A percentile compares a stretch with the other conserved stretches of the same genome.
Conservation (phyloP, 2,329 filamentous ascomycete genomes). For the Hypoxylon sp. region DNA sequence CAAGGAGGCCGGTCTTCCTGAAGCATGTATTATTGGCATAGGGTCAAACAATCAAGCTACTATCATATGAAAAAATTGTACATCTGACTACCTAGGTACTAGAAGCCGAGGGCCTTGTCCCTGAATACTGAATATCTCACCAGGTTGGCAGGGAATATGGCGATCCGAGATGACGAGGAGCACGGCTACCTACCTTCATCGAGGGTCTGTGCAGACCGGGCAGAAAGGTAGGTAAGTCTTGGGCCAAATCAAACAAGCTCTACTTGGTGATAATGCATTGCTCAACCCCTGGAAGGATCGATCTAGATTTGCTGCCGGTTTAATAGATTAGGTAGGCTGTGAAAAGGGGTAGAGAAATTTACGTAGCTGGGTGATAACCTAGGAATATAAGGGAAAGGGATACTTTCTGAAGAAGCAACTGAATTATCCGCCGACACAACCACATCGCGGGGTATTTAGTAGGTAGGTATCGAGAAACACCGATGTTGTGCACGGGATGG, state of each 20-base stretch:
- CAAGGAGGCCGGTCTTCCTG: no score
- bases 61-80: no score
- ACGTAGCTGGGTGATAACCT: neutral
- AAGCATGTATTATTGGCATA: no score
- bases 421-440: no score
- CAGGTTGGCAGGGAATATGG: conserved; percentile 44
- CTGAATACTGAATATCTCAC: conserved; percentile 23
- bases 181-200: conserved; percentile 10
- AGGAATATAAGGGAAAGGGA: neutral
- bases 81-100: neutral
- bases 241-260: neutral
- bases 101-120: conserved; percentile 5
- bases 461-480: no score
- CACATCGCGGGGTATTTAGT: neutral
- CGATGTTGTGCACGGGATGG: no score
- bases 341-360: neutral
- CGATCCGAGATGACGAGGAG: conserved; percentile 50
- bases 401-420: no score
- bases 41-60: no score
- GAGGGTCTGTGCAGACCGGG: conserved; percentile 1
- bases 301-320: neutral
- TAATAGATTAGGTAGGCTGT: neutral
- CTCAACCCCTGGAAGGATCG: neutral
- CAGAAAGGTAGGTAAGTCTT: neutral
- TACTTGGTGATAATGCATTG: neutral